Evolutionary conservation across 2,329 filamentous ascomycete genomes (phyloP).

Genomic region (Bipolaris bicolor): DNA sequence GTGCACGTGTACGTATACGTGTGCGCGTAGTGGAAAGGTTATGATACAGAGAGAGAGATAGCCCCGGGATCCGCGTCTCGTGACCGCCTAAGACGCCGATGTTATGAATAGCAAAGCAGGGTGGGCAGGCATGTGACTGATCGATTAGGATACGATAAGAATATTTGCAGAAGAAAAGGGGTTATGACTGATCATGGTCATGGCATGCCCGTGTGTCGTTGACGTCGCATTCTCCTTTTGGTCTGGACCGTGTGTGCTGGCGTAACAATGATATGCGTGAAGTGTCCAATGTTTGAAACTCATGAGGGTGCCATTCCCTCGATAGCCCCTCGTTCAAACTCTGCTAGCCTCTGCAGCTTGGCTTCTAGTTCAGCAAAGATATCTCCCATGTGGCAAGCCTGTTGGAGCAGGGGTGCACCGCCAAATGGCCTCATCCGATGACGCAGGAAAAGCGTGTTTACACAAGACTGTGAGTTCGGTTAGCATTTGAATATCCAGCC

Average conservation of each 20-base stretch:
- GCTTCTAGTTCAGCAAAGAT: conserved; percentile 68
- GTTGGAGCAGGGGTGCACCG: conserved; percentile 66
- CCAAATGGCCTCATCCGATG: conserved; percentile 78
- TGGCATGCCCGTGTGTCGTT: neutral
- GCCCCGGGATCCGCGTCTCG: neutral
- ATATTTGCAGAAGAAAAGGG: neutral
- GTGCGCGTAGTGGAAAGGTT: neutral
- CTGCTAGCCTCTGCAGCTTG: conserved; percentile 68
- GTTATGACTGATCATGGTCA: neutral
- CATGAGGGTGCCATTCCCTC: conserved; percentile 36
- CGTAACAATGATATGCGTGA: neutral
- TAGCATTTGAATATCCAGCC: conserved; percentile 19
- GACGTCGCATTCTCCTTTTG: neutral
- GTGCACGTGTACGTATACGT: neutral
- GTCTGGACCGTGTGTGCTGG: neutral
- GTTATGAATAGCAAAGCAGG: neutral
- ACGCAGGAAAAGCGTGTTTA: conserved; percentile 78
- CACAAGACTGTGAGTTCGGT: conserved; percentile 68
- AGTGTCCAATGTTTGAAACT: neutral
- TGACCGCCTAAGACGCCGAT: neutral
- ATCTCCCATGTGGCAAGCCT: conserved; percentile 77
- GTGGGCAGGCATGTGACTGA: neutral
- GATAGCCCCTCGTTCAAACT: conserved; percentile 40
- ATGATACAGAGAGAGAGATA: neutral
- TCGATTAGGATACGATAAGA: conserved; percentile 1